Percentiles rank a stretch among this genome's conserved stretches.
These are phyloP conservation scores for Alternaria alternata DNA, from an alignment of 2,329 filamentous ascomycete species.

Conservation along the genomic window DNA sequence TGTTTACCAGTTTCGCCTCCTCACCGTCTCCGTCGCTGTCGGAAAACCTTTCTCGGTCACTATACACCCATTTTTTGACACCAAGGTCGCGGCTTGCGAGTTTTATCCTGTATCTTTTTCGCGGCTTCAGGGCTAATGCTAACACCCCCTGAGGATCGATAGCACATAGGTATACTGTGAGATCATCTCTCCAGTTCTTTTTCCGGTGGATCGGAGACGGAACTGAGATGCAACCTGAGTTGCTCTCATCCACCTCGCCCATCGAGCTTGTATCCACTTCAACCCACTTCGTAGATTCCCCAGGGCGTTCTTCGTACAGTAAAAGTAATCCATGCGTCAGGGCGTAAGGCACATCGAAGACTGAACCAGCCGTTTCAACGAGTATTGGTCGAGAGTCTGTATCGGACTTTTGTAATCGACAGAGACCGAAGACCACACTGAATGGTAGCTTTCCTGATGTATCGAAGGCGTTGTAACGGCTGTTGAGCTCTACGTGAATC, in stretches of 20 bases:
- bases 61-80: not conserved
- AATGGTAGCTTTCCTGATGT: not conserved
- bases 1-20: constrained; percentile 5
- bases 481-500: not conserved
- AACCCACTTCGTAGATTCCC: constrained; percentile 1
- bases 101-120: not conserved
- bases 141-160: not conserved
- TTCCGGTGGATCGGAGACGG: not conserved
- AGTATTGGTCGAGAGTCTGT: constrained; percentile 3
- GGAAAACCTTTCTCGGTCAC: not conserved
- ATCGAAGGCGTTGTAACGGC: constrained; percentile 4
- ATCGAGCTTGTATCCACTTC: not conserved
- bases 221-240: not conserved
- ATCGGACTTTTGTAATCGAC: not conserved
- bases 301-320: not conserved
- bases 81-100: not conserved
- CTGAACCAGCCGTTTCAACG: not conserved
- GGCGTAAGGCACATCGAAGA: constrained; percentile 9
- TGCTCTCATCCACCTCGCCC: not conserved
- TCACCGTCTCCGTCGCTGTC: not conserved
- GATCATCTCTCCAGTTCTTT: not conserved
- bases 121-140: not conserved
- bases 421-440: constrained; percentile 3
- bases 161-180: not conserved
- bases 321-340: constrained; percentile 1